Conservation (phyloP, 2,329 filamentous ascomycete genomes). For the Tolypocladium tundrense region DNA sequence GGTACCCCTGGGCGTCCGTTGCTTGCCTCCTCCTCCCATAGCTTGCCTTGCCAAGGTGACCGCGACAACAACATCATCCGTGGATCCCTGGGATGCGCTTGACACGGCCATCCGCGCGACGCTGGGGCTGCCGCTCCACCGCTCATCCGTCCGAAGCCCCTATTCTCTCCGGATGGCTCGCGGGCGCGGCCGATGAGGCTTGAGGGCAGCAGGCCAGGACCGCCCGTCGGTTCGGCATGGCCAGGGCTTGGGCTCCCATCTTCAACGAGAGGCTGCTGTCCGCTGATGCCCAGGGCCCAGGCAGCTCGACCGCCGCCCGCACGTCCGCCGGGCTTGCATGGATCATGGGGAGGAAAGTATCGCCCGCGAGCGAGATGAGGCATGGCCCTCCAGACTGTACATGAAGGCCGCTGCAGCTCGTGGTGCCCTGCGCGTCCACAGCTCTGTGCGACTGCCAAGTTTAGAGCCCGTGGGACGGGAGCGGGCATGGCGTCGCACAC, state of each 20-base stretch:
- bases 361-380: neutral
- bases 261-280: neutral
- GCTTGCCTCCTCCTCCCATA: too few relatives aligned
- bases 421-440: neutral
- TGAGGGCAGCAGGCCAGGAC: neutral
- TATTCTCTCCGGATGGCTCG: neutral
- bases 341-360: neutral
- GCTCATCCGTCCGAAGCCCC: neutral
- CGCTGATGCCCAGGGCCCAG: neutral
- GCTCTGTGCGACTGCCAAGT: neutral
- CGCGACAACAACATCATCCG: neutral
- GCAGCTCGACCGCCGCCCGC: neutral
- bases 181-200: neutral
- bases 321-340: neutral
- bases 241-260: neutral
- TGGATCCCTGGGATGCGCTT: neutral
- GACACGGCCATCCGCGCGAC: neutral
- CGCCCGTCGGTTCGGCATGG: neutral
- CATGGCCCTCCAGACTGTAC: neutral
- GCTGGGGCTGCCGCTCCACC: neutral
- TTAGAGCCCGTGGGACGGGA: neutral
- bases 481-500: neutral
- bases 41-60: neutral
- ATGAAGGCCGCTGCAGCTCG: neutral
- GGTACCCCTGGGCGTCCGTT: too few relatives aligned